phyloP scores from a whole-genome alignment of 352 stramenopile species.

The Phytophthora crassamura region DNA sequence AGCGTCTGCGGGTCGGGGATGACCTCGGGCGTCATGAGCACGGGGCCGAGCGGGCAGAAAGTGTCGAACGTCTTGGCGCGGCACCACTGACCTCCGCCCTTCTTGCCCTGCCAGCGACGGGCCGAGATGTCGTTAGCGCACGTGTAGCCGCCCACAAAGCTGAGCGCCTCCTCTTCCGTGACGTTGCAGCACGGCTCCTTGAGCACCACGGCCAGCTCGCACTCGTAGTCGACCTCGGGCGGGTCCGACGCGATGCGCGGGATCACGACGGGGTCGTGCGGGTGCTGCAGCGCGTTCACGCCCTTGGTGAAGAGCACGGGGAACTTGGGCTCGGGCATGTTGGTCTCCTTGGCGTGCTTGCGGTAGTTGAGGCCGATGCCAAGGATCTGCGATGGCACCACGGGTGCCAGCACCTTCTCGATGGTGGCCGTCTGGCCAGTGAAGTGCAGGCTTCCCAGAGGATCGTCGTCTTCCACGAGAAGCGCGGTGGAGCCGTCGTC shows the following conservation, averaged over 20 bases:
- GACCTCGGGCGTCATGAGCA: conserved; percentile 77
- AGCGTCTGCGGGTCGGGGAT: conserved; percentile 84
- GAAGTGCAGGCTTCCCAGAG: conserved; percentile 65
- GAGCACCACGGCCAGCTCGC: conserved; percentile 90
- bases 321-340: conserved; percentile 80
- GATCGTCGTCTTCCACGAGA: conserved; percentile 74
- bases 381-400: conserved; percentile 85
- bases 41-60: conserved; percentile 90
- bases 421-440: conserved; percentile 70
- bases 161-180: conserved; percentile 80
- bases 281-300: conserved; percentile 79
- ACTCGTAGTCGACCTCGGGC: conserved; percentile 91
- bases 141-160: conserved; percentile 90
- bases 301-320: conserved; percentile 92
- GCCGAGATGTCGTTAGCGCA: conserved; percentile 91
- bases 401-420: conserved; percentile 76
- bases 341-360: conserved; percentile 89
- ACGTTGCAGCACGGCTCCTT: conserved; percentile 86
- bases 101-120: conserved; percentile 88
- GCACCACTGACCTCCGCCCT: conserved; percentile 89
- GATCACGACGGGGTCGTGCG: conserved; percentile 81
- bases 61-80: conserved; percentile 92
- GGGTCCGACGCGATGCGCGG: conserved; percentile 71
- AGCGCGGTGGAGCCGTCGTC: conserved; percentile 45
- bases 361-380: conserved; percentile 93